Evolutionary conservation across 1,284 basidiomycete species (phyloP), one percentile per base, ranked within the genome.

Genomic region (Rhodotorula sp.): DNA sequence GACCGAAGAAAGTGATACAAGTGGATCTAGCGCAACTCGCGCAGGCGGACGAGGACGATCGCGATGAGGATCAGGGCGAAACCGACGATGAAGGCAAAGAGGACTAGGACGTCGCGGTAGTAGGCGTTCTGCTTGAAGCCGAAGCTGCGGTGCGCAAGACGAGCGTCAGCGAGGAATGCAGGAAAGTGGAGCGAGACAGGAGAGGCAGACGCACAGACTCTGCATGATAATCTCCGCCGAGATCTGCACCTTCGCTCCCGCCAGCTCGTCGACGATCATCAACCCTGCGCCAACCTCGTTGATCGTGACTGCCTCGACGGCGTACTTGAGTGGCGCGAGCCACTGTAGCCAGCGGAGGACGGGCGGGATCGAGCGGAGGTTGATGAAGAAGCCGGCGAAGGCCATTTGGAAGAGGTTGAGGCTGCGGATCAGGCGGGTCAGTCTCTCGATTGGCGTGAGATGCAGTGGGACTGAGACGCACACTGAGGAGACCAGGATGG

Each of bases 241-340:
- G 58, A 94, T 84, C 62, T 86, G 81, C 34, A 96, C 85, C 2
- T 89, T 88, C 16, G 94, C 91, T 44, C 93, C 93, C 70, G 87
- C 84, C 37, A 95, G 80, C 7, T 81, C 83, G 81, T 95, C 92
- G 67, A 86, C 71, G 64, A 95, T 94, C 86, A 88, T 86, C 47
- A 94, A 82, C 5, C 92, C 92, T 1, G 88, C 87, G 48, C 87
- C 87, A 26, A 95, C 90, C 79, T 94, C 93, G 78, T 95, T 95
- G 46, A 94, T 89, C 7, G 88, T 84, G 15, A 94, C 82, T 7
- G 71, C 92, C 80, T 94, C 91, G 26, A 93, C 83, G 16, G 84
- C 84, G 78, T 88, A 93, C 48, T 92, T 87, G 54, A 87, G 81
- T 57, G 86, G 86, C 59, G 84, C 85, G 53, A 90, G 72, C 89